These are phyloP conservation scores for Cephalotrichum gorgonifer DNA, from an alignment of 2,329 filamentous ascomycete genomes.

Conservation along the genomic window DNA sequence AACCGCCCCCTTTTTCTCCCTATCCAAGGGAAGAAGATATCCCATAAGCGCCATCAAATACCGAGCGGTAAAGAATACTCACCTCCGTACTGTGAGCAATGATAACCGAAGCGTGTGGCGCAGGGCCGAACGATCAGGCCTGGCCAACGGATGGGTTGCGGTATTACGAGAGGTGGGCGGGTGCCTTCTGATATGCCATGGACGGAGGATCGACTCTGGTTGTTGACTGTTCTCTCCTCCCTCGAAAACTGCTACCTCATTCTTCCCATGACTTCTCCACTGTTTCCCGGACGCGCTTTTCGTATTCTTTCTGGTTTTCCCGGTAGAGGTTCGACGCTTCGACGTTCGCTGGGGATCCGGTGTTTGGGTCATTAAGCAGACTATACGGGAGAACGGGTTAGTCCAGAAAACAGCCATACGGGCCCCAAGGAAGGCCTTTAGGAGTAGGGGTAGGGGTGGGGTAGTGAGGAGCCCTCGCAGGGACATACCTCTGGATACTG, in stretches of 20 bases:
- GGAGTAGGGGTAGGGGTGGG: neutral
- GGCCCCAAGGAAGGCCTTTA: no score
- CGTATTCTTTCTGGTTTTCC: slow-evolving; percentile 93
- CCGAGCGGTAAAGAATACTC: no score
- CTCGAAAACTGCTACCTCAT: slow-evolving; percentile 23
- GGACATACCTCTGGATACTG: slow-evolving; percentile 79
- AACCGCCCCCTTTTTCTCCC: no score
- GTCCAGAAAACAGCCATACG: slow-evolving; percentile 3
- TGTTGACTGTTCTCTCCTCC: neutral
- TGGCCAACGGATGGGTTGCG: no score
- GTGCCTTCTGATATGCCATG: neutral
- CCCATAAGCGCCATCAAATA: neutral
- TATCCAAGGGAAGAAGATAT: no score
- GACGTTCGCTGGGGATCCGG: slow-evolving; percentile 94
- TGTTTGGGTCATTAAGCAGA: slow-evolving; percentile 95
- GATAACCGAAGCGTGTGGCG: no score
- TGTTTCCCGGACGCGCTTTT: slow-evolving; percentile 87
- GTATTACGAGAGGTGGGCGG: no score
- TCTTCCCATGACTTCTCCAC: slow-evolving; percentile 99
- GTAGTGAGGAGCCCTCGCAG: neutral
- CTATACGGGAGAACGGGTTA: slow-evolving; percentile 40
- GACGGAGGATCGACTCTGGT: neutral
- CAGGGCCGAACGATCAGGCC: no score
- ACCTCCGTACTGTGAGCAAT: no score
- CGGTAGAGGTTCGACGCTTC: slow-evolving; percentile 98